Conservation (phyloP, 352 stramenopile genomes). For the Phytopythium ostracodes region DNA sequence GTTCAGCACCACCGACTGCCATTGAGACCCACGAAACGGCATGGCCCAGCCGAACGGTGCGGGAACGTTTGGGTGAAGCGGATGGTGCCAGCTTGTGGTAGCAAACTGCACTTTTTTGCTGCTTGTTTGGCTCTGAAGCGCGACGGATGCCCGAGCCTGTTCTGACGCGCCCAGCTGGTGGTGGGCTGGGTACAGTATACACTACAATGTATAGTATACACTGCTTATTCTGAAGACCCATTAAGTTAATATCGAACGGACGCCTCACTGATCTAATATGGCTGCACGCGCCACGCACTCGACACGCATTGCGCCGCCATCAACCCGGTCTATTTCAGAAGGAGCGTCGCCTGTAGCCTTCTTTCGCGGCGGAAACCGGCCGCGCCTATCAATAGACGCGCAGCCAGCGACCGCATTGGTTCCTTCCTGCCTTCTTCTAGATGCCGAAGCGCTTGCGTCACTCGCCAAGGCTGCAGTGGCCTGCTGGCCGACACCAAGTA, state of each 20-base stretch:
- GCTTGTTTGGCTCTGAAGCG: not conserved
- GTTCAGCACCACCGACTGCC: not conserved
- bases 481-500: too few species aligned
- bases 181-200: not conserved
- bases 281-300: too few species aligned
- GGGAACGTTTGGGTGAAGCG: not conserved
- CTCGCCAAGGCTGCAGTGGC: not conserved
- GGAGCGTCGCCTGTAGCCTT: too few species aligned
- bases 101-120: not conserved
- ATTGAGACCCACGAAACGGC: not conserved
- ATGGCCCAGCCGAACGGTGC: not conserved
- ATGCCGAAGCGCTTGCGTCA: not conserved
- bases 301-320: too few species aligned
- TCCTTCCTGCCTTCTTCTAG: too few species aligned
- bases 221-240: too few species aligned
- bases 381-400: not conserved
- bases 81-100: not conserved
- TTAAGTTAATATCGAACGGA: too few species aligned
- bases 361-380: not conserved
- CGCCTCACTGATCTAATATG: too few species aligned
- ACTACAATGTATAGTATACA: not conserved
- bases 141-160: too few species aligned
- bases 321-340: too few species aligned
- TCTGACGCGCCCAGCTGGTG: not conserved
- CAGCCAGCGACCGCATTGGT: not conserved